phyloP scores from a whole-genome alignment of 371 early-diverging fungal genomes.

The Blakeslea trispora region DNA sequence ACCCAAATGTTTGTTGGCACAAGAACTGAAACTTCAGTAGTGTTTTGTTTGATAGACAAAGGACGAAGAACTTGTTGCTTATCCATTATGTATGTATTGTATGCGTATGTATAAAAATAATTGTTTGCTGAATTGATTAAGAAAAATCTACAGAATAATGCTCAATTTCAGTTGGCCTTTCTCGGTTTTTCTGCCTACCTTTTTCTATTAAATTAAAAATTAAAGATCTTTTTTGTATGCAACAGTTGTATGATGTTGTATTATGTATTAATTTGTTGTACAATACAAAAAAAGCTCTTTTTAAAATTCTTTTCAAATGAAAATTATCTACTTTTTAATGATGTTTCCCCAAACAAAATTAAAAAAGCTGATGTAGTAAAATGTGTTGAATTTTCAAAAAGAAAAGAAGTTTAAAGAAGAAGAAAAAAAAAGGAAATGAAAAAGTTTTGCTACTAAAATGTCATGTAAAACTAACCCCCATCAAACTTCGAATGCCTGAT shows the following conservation, averaged over 20 bases:
- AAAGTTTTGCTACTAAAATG: not conserved
- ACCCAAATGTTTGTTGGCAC: conserved; percentile 88
- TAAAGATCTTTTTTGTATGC: conserved; percentile 13
- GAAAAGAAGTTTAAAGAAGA: conserved; percentile 9
- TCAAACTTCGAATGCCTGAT: conserved; percentile 25
- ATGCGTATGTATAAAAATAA: conserved; percentile 9
- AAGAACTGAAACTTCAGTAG: conserved; percentile 80
- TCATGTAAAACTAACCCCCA: conserved; percentile 21
- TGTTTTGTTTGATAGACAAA: conserved; percentile 78
- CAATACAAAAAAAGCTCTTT: conserved; percentile 10
- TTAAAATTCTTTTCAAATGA: conserved; percentile 11
- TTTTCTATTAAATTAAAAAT: conserved; percentile 1
- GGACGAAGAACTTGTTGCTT: conserved; percentile 68
- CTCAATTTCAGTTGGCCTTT: not conserved
- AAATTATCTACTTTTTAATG: conserved; percentile 9
- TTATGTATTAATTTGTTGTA: conserved; percentile 14
- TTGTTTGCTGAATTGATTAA: conserved; percentile 3
- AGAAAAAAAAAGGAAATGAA: conserved; percentile 1
- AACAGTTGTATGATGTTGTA: conserved; percentile 20
- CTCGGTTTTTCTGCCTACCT: not conserved
- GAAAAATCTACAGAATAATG: not conserved
- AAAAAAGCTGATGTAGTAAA: conserved; percentile 5
- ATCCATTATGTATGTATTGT: conserved; percentile 14
- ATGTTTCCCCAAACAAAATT: conserved; percentile 27
- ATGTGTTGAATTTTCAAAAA: conserved; percentile 16